These are phyloP conservation scores for Neurospora discreta DNA, from an alignment of 495 filamentous ascomycete genomes.

Conservation along the genomic window DNA sequence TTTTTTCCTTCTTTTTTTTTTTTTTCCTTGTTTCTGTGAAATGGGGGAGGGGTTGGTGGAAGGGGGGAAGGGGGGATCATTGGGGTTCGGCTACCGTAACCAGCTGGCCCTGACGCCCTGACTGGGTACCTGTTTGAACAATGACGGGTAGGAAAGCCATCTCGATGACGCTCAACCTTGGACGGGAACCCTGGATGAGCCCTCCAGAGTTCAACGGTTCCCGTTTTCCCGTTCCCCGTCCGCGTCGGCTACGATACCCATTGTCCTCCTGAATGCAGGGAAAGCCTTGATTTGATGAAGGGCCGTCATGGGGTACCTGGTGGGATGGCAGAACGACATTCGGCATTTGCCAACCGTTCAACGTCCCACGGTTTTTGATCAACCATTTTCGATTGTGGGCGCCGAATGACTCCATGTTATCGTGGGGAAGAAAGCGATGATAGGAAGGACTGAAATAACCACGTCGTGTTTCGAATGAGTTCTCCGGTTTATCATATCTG, in stretches of 20 bases:
- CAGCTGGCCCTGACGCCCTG: neutral
- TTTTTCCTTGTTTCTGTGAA: neutral
- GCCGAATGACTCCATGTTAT: neutral
- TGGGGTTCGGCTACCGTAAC: neutral
- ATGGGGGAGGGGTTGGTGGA: neutral
- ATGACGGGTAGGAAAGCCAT: neutral
- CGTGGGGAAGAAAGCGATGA: neutral
- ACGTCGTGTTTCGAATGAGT: neutral
- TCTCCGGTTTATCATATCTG: neutral
- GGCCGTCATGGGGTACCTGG: neutral
- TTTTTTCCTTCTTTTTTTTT: neutral
- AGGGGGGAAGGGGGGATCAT: neutral
- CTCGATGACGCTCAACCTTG: neutral
- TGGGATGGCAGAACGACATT: neutral
- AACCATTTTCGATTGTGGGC: neutral
- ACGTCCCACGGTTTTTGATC: neutral
- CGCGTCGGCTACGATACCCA: neutral
- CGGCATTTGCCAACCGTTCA: neutral
- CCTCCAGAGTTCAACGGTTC: neutral
- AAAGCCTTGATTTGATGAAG: neutral
- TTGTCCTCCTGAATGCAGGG: neutral
- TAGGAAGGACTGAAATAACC: neutral
- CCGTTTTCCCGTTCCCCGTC: neutral
- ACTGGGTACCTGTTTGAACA: neutral
- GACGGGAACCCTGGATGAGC: neutral